Evolutionary conservation across 2,329 filamentous ascomycete genomes (phyloP), one percentile per base, ranked within the genome.

Genomic region (Conoideocrella luteorostrata): DNA sequence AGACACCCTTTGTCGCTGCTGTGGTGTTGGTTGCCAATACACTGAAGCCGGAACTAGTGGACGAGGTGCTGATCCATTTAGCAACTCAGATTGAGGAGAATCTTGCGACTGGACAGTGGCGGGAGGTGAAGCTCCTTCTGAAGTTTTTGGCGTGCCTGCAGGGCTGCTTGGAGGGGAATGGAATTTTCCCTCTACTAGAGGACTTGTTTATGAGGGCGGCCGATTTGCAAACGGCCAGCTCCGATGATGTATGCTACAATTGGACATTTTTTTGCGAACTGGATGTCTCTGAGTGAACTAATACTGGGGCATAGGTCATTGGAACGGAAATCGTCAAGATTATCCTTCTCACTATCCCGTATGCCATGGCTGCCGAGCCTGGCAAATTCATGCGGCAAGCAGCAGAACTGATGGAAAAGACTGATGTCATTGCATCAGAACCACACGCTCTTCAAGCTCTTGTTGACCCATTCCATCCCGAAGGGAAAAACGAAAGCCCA

Each of bases 181-280:
- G 93, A 7, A 69, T 97, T 23, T 94, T 95, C 59, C 76, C 84
- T 2, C 69, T 96, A 33, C 68, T 98, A 41, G 86, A 95, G 52
- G 88, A 95, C 64, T 75, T 98, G n/a, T 95, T 97, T 61, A 80
- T 78, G 47, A 80, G 88, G 41, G 90, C 93, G n/a, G 88, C 89
- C 9, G 89, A 95, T 63, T 72, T 96, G 49, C 91, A 97, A 70
- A 95, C 88, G 30, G 86, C 87, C 7, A 94, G 88, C 55, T 90
- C 87, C 13, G 91, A 96, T 57, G 91, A 97, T 68, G 88, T 93
- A n/a, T n/a, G n/a, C n/a, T n/a, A n/a, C n/a, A n/a, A n/a, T n/a
- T n/a, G n/a, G n/a, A n/a, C n/a, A n/a, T n/a, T n/a, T n/a, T n/a
- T n/a, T n/a, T n/a, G n/a, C n/a, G n/a, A n/a, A n/a, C n/a, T n/a